Conservation (phyloP, 108 stramenopile genomes). For the Nitzschia sp. region DNA sequence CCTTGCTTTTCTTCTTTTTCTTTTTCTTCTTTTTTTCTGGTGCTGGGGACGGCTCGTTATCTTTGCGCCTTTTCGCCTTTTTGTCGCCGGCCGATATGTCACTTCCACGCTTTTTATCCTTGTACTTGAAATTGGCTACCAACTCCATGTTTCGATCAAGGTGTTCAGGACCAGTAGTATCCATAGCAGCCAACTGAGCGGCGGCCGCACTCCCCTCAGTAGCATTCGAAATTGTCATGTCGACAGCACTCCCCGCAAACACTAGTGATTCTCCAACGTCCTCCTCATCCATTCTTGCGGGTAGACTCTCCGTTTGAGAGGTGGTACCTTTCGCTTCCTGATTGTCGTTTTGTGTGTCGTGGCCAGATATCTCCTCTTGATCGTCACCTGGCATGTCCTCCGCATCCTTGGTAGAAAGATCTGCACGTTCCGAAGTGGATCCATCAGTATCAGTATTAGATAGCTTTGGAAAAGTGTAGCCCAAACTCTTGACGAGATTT, state of each 20-base stretch:
- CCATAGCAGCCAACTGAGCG: background rate
- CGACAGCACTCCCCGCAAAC: background rate
- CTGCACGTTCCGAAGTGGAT: background rate
- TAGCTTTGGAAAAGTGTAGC: background rate
- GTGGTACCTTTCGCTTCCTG: background rate
- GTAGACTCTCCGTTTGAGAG: background rate
- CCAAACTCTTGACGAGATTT: background rate
- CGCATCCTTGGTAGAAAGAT: conserved; percentile 1
- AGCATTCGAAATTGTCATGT: background rate
- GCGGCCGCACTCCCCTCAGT: background rate
- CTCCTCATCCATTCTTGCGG: background rate
- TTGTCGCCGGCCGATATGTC: background rate
- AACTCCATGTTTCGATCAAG: conserved; percentile 21
- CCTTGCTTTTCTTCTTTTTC: conserved; percentile 26
- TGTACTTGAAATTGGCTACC: conserved; percentile 7
- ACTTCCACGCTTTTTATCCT: background rate
- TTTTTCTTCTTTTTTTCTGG: conserved; percentile 29
- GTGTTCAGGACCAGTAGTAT: no score
- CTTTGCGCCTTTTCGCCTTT: background rate
- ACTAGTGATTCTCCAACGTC: conserved; percentile 14
- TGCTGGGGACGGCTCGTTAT: background rate
- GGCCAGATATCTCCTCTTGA: background rate
- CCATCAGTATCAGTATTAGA: background rate
- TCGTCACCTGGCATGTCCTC: background rate
- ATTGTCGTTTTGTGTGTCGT: background rate